Conservation (phyloP, 164 flowering plant species). For the Nelumbo lutea region DNA sequence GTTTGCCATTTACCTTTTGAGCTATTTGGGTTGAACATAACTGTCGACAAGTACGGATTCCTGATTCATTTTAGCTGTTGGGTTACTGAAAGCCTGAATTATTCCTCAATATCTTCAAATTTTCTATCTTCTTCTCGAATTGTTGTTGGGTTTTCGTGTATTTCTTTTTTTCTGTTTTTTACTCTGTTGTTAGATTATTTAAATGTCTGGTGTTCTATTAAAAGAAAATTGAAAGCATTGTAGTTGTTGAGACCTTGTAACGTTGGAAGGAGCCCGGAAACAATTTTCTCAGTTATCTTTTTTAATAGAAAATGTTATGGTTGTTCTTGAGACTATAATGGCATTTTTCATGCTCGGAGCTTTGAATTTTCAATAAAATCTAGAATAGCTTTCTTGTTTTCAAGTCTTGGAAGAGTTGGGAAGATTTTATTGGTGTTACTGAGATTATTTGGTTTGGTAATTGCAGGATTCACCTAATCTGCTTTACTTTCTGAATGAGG, state of each 20-base stretch:
- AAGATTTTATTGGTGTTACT: not conserved
- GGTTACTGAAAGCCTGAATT: constrained; percentile 1
- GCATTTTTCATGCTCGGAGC: not conserved
- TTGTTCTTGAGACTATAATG: not conserved
- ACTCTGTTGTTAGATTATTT: not conserved
- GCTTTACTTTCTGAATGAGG: constrained; percentile 1
- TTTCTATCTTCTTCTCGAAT: constrained; percentile 1
- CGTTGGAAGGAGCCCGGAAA: too few relatives aligned
- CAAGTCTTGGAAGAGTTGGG: not conserved
- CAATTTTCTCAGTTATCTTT: not conserved
- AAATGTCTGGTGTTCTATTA: not conserved
- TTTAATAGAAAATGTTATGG: not conserved
- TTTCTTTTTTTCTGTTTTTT: too few relatives aligned
- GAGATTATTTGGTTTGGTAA: not conserved
- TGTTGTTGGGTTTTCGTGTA: not conserved
- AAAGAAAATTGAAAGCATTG: not conserved
- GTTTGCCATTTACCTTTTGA: constrained; percentile 5
- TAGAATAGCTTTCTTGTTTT: not conserved
- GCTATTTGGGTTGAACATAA: constrained; percentile 7
- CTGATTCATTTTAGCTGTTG: not conserved
- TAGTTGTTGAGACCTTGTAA: not conserved
- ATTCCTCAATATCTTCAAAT: not conserved
- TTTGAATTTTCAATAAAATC: not conserved
- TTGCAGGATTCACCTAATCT: not conserved
- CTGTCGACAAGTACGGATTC: not conserved